Evolutionary conservation across 2,329 filamentous ascomycete species (phyloP), one percentile per base, ranked within the genome.

Genomic region (Exophiala lecanii-corni): DNA sequence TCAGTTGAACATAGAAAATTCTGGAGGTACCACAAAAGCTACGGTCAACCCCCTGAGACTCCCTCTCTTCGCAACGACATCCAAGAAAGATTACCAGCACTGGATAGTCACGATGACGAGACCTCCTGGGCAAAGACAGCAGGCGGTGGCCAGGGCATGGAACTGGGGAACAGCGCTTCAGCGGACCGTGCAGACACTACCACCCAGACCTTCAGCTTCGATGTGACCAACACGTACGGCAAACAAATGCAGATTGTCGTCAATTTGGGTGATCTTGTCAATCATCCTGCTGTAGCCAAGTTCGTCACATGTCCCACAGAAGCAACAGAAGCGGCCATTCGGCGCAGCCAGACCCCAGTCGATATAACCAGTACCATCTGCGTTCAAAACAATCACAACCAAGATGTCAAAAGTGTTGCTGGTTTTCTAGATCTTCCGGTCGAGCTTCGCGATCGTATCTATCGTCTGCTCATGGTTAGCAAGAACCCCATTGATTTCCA

Each of bases 371-470:
- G n/a, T n/a, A n/a, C n/a, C 20, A 10, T 15, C n/a, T n/a, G 20
- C 20, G 20, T 20, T 26, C 36, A 15, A 9, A 25, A 33, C 16
- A 13, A 25, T 15, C 9, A 13, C 19, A 33, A n/a, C 16, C 36
- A 35, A 20, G 33, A 15, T 10, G 17, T 18, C 12, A 33, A 23
- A 10, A 35, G 39, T 20, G 17, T 33, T 23, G 12, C 19, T 10
- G 60, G 59, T 9, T 65, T 68, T 46, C 55, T 66, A 16, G 60
- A 62, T 43, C 52, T 69, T 1, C 63, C 67, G 4, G 46, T 55
- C 9, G 72, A 75, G 50, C 49, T 75, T 3, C 64, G 72, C 10
- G 71, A 73, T 47, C 62, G 65, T 13, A 61, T 75, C 26, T 75
- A 75, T 51, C 60, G 64, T 3, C 49, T 62, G 6, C 45, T 69